Evolutionary conservation across 768 basidiomycete genomes (phyloP).

Genomic region (Cyathus striatus): DNA sequence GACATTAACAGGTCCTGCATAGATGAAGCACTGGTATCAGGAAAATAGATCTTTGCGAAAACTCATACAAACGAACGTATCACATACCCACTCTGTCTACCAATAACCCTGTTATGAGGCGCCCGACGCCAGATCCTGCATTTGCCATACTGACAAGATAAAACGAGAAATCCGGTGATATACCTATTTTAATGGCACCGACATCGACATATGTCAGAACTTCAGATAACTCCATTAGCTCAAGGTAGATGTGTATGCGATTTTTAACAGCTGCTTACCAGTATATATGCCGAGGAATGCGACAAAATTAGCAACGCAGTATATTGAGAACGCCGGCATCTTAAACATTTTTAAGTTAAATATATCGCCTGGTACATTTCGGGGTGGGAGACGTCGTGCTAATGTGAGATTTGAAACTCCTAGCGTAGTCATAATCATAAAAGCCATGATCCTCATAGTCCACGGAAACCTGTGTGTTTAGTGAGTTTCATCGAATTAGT

Average conservation of each 20-base stretch:
- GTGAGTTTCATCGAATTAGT: background rate
- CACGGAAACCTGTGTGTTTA: conserved; percentile 48
- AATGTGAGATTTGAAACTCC: conserved; percentile 42
- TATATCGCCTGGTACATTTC: conserved; percentile 45
- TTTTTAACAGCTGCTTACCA: conserved; percentile 23
- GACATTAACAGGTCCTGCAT: conserved; percentile 50
- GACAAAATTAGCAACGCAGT: conserved; percentile 39
- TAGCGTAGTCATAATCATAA: conserved; percentile 45
- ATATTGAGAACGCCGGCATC: conserved; percentile 43
- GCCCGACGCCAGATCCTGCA: conserved; percentile 50
- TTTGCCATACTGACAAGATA: conserved; percentile 63
- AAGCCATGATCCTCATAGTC: conserved; percentile 64
- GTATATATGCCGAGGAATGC: conserved; percentile 63
- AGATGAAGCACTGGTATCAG: too few relatives aligned
- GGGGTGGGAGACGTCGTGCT: conserved; percentile 48
- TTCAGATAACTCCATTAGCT: conserved; percentile 11
- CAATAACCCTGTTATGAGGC: conserved; percentile 41
- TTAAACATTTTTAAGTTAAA: conserved; percentile 43
- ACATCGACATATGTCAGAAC: conserved; percentile 56
- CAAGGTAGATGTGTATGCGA: too few relatives aligned
- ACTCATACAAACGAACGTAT: too few relatives aligned
- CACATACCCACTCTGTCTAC: conserved; percentile 48
- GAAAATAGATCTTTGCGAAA: too few relatives aligned
- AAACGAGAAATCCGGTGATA: conserved; percentile 44
- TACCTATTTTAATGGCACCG: conserved; percentile 39